phyloP scores from a whole-genome alignment of 768 basidiomycete genomes.

The Coprinellus micaceus region DNA sequence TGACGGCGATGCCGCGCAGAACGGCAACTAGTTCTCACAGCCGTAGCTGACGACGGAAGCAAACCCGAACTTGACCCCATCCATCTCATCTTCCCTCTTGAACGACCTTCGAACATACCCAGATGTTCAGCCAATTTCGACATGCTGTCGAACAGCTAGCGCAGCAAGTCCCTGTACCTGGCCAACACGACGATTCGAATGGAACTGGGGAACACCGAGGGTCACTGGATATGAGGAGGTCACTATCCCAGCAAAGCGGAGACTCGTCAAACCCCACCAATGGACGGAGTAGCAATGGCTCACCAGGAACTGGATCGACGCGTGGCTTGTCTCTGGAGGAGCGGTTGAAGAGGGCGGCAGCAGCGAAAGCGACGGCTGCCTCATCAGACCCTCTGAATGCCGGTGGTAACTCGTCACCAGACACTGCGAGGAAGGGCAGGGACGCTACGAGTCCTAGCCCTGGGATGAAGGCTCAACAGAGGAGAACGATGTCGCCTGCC shows the following conservation, averaged over 20 bases:
- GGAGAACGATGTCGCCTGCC: constrained; percentile 38
- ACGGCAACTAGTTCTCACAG: no score
- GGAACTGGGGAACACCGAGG: constrained; percentile 24
- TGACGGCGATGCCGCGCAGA: no score
- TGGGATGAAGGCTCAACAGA: constrained; percentile 5
- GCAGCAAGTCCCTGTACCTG: constrained; percentile 27
- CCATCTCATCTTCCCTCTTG: constrained; percentile 6
- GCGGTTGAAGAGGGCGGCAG: constrained; percentile 61
- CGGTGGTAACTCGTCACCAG: constrained; percentile 25
- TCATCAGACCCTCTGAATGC: constrained; percentile 16
- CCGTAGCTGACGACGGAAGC: no score
- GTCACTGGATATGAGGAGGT: constrained; percentile 50
- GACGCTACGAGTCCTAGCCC: not conserved
- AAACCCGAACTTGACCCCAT: constrained; percentile 2
- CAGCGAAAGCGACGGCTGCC: constrained; percentile 55
- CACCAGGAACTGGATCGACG: constrained; percentile 11
- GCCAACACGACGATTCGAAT: constrained; percentile 2
- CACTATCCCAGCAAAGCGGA: constrained; percentile 51
- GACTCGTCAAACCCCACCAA: constrained; percentile 20
- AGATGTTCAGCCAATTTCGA: constrained; percentile 73
- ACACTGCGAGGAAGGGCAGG: not conserved
- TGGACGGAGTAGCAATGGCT: constrained; percentile 10
- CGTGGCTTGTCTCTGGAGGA: constrained; percentile 70
- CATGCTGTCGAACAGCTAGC: constrained; percentile 72
- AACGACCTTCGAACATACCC: not conserved